phyloP scores from a whole-genome alignment of 1,139 yeast genomes.

The Candida pseudoviswanathii region DNA sequence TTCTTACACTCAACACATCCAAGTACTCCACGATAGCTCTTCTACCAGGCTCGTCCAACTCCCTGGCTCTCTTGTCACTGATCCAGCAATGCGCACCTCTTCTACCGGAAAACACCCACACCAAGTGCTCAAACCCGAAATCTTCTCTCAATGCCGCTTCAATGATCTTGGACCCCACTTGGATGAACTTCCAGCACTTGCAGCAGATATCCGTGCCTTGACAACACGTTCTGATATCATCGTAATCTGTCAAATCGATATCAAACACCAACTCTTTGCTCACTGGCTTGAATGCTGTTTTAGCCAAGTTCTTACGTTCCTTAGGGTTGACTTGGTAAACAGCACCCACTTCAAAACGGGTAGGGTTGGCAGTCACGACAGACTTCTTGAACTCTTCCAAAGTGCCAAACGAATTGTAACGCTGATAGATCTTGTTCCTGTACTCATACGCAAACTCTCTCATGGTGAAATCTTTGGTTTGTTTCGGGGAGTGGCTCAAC shows the following conservation, averaged over 20 bases:
- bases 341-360: constrained; percentile 95
- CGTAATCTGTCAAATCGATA: constrained; percentile 97
- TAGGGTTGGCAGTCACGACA: constrained; percentile 74
- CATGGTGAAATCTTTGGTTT: constrained; percentile 72
- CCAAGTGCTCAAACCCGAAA: constrained; percentile 82
- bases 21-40: constrained; percentile 81
- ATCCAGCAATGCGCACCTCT: constrained; percentile 99
- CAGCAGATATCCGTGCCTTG: constrained; percentile 79
- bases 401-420: constrained; percentile 76
- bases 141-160: constrained; percentile 77
- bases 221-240: constrained; percentile 92
- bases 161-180: constrained; percentile 80
- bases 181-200: constrained; percentile 93
- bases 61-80: constrained; percentile 81
- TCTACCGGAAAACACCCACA: constrained; percentile 98
- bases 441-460: constrained; percentile 94
- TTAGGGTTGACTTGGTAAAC: constrained; percentile 85
- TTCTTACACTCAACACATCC: constrained; percentile 67
- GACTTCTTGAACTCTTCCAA: constrained; percentile 75
- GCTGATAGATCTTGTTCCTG: constrained; percentile 81
- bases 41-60: constrained; percentile 70
- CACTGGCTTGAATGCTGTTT: constrained; percentile 76
- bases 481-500: constrained; percentile 83
- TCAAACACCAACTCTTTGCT: constrained; percentile 91
- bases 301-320: constrained; percentile 78